A percentile compares a stretch with the other conserved stretches of the same genome.
These are phyloP conservation scores for Dactylellina sp. DNA, from an alignment of 2,329 filamentous ascomycete species.

Conservation along the genomic window DNA sequence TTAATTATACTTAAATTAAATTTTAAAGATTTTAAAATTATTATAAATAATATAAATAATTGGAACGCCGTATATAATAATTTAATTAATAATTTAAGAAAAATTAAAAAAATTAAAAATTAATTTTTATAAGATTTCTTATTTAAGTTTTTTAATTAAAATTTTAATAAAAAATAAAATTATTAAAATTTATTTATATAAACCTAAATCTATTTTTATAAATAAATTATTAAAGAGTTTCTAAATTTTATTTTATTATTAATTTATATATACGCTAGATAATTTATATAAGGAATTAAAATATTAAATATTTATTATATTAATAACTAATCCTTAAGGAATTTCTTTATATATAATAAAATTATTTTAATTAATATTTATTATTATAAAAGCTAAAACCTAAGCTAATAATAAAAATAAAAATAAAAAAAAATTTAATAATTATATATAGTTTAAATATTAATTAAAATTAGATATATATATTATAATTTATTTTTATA, in stretches of 20 bases:
- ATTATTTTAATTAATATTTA: conserved; percentile 13
- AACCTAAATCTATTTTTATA: neutral
- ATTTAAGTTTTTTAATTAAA: conserved; percentile 10
- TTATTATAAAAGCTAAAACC: conserved; percentile 17
- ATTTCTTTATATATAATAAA: conserved; percentile 7
- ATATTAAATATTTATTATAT: conserved; percentile 21
- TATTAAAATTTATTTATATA: conserved; percentile 10
- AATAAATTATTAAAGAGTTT: conserved; percentile 7
- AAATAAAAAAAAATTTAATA: neutral
- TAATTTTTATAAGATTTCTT: conserved; percentile 3
- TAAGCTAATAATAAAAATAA: conserved; percentile 3
- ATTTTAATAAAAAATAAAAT: conserved; percentile 4
- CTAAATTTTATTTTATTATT: neutral
- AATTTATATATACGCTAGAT: neutral
- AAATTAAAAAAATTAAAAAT: neutral
- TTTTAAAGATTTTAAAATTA: conserved; percentile 5
- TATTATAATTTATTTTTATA: conserved; percentile 15
- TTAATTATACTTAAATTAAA: conserved; percentile 2
- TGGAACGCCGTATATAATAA: neutral
- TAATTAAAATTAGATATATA: conserved; percentile 11
- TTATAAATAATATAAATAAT: neutral
- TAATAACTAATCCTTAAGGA: conserved; percentile 4
- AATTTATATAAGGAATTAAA: neutral
- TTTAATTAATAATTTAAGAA: conserved; percentile 12
- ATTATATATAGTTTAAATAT: conserved; percentile 2